phyloP scores from a whole-genome alignment of 2,329 filamentous ascomycete species.

The Fragosphaeria purpurea region DNA sequence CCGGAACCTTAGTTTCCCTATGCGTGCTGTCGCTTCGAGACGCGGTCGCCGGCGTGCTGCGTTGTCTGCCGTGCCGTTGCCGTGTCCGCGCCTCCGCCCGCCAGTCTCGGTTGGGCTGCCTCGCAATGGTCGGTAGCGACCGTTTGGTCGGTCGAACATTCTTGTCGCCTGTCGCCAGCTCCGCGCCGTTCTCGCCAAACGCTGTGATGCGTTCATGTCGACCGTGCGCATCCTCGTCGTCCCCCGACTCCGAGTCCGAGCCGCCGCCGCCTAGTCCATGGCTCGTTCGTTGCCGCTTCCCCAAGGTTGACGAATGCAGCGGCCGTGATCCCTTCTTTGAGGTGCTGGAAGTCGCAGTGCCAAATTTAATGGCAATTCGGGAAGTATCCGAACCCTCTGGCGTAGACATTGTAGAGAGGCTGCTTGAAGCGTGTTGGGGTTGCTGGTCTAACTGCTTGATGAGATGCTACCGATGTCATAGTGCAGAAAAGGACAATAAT shows the following conservation, averaged over 20 bases:
- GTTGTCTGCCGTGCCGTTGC: constrained; percentile 5
- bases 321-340: constrained; percentile 20
- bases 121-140: constrained; percentile 18
- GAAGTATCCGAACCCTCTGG: constrained; percentile 22
- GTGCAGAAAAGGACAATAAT: too few species aligned
- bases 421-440: too few species aligned
- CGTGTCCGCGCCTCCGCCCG: constrained; percentile 20
- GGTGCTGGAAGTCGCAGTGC: constrained; percentile 14
- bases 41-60: neutral
- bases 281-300: constrained; percentile 37
- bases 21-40: neutral
- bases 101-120: constrained; percentile 21
- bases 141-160: constrained; percentile 8
- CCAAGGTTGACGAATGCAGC: constrained; percentile 32
- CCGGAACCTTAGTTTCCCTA: constrained; percentile 18
- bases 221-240: constrained; percentile 15
- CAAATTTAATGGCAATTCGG: constrained; percentile 41
- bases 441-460: too few species aligned
- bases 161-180: constrained; percentile 12
- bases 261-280: constrained; percentile 28
- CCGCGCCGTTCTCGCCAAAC: constrained; percentile 19
- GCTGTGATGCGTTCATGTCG: constrained; percentile 23
- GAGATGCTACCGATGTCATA: too few species aligned
- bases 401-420: constrained; percentile 25
- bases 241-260: constrained; percentile 30